Conservation (phyloP, 164 flowering plant species). For the Chloranthus sessilifolius region DNA sequence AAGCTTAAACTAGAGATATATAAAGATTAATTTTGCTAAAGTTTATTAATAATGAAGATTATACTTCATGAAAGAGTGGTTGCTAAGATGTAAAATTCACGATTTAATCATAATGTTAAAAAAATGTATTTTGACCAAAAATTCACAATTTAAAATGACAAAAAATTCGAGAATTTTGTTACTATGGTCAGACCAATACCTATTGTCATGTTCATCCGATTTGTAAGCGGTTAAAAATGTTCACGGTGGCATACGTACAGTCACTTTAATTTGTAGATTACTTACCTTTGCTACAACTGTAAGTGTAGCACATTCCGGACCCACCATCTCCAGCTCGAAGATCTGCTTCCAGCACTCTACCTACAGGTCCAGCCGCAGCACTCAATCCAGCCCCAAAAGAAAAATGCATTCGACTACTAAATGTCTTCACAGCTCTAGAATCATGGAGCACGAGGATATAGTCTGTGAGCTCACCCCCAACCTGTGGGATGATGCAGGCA, state of each 20-base stretch:
- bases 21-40: too few species aligned
- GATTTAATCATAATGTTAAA: too few species aligned
- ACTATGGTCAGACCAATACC: too few species aligned
- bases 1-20: too few species aligned
- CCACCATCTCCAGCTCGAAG: slow-evolving; percentile 94
- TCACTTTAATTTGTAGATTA: not conserved
- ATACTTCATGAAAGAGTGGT: too few species aligned
- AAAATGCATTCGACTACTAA: slow-evolving; percentile 94
- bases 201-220: too few species aligned
- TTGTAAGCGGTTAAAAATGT: not conserved
- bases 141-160: too few species aligned
- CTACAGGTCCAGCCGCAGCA: slow-evolving; percentile 97
- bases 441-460: slow-evolving; percentile 85
- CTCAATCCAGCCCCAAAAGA: slow-evolving; percentile 98
- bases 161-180: not conserved
- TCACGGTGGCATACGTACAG: not conserved
- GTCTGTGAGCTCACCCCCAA: slow-evolving; percentile 94
- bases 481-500: slow-evolving; percentile 23
- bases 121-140: too few species aligned
- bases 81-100: too few species aligned
- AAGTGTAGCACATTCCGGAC: slow-evolving; percentile 91
- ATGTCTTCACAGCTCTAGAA: slow-evolving; percentile 87
- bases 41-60: too few species aligned
- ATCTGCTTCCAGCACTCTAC: slow-evolving; percentile 96
- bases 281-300: slow-evolving; percentile 96